These are phyloP conservation scores for Botrytis deweyae DNA, from an alignment of 2,329 filamentous ascomycete species.

Conservation along the genomic window DNA sequence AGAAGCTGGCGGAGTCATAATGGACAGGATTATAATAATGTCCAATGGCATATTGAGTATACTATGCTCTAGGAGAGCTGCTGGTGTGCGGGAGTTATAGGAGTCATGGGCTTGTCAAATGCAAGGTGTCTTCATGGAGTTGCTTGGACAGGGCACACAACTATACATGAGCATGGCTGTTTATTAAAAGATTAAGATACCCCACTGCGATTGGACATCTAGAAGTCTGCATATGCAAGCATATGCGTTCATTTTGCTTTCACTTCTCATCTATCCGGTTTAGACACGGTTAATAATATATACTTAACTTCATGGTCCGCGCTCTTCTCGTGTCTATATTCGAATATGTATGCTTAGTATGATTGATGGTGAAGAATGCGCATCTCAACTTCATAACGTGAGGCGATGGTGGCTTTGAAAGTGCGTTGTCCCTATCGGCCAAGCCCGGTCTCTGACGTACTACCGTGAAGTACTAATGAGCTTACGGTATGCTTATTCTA, in stretches of 20 bases:
- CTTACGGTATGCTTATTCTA: background rate
- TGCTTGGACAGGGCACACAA: slow-evolving; percentile 21
- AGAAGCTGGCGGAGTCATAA: slow-evolving; percentile 45
- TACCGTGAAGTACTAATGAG: background rate
- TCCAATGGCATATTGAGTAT: background rate
- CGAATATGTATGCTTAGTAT: background rate
- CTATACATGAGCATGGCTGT: slow-evolving; percentile 21
- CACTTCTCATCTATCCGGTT: background rate
- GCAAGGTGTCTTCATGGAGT: slow-evolving; percentile 14
- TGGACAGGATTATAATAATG: background rate
- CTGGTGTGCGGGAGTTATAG: slow-evolving; percentile 4
- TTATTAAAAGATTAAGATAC: slow-evolving; percentile 20
- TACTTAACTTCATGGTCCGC: background rate
- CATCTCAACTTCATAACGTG: background rate
- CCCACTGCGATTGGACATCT: slow-evolving; percentile 19
- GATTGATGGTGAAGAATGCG: background rate
- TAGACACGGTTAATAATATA: background rate
- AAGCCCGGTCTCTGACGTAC: background rate
- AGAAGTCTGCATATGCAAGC: slow-evolving; percentile 18
- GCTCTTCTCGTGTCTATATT: background rate
- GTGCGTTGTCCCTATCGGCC: background rate
- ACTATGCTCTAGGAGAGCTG: background rate
- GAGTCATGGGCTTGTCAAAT: slow-evolving; percentile 20
- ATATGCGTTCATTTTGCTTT: slow-evolving; percentile 12
- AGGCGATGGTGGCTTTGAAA: background rate